A percentile compares a stretch with the other conserved stretches of the same genome.
phyloP scores from a whole-genome alignment of 2,329 filamentous ascomycete genomes.

The Didymella segeticola region DNA sequence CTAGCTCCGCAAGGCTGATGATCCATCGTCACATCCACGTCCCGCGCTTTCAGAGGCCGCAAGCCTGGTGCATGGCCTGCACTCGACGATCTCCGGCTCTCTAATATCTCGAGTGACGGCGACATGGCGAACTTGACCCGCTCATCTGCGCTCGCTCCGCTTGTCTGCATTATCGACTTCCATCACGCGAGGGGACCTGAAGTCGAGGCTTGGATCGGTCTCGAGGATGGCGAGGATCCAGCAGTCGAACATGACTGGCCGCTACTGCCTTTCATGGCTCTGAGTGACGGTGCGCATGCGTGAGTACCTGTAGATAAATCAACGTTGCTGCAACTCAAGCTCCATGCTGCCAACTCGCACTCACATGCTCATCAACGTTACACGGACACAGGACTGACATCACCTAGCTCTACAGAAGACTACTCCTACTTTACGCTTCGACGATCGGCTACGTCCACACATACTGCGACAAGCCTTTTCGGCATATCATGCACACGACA shows the following conservation, averaged over 20 bases:
- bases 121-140: slow-evolving; percentile 49
- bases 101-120: slow-evolving; percentile 23
- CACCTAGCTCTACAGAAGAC: slow-evolving; percentile 79
- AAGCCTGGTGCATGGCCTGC: slow-evolving; percentile 22
- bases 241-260: slow-evolving; percentile 87
- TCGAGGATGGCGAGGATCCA: slow-evolving; percentile 75
- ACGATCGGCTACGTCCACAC: slow-evolving; percentile 54
- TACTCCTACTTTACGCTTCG: slow-evolving; percentile 98
- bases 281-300: slow-evolving; percentile 95
- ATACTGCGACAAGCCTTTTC: slow-evolving; percentile 81
- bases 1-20: slow-evolving; percentile 33
- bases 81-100: neutral
- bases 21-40: slow-evolving; percentile 32
- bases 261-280: slow-evolving; percentile 91
- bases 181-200: slow-evolving; percentile 76
- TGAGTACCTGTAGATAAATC: slow-evolving; percentile 48
- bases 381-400: slow-evolving; percentile 11
- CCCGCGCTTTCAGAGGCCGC: slow-evolving; percentile 26
- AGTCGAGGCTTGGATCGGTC: slow-evolving; percentile 90
- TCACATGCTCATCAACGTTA: slow-evolving; percentile 3
- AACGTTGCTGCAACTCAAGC: slow-evolving; percentile 45
- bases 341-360: neutral
- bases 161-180: slow-evolving; percentile 62
- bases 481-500: slow-evolving; percentile 95
- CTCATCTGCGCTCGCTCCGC: slow-evolving; percentile 24